Evolutionary conservation across 805 yeast genomes (phyloP).

Genomic region (Ogataea degrootiae): DNA sequence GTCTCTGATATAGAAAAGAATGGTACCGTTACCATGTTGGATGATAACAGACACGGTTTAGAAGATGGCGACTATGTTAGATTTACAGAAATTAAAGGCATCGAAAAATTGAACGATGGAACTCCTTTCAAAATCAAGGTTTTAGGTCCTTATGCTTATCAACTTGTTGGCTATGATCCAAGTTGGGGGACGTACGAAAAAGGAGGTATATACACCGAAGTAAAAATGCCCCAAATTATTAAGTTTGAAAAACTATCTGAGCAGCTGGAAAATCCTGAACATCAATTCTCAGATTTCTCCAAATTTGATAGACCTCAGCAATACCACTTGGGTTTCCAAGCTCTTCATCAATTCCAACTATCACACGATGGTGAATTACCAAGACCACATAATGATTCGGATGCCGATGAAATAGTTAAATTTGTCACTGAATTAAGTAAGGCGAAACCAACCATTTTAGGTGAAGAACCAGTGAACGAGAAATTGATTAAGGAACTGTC

Average conservation of each 20-base stretch:
- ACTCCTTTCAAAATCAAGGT: constrained; percentile 72
- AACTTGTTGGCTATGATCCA: constrained; percentile 50
- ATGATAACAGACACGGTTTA: constrained; percentile 87
- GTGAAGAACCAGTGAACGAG: constrained; percentile 52
- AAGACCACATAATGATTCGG: constrained; percentile 67
- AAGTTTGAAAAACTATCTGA: constrained; percentile 58
- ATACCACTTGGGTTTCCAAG: constrained; percentile 89
- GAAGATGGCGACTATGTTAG: constrained; percentile 90
- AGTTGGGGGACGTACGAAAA: constrained; percentile 59
- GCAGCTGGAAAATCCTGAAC: constrained; percentile 77
- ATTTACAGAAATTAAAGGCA: constrained; percentile 81
- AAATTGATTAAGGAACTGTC: constrained; percentile 67
- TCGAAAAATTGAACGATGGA: constrained; percentile 70
- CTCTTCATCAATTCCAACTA: constrained; percentile 68
- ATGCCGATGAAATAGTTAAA: constrained; percentile 62
- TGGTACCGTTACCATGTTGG: constrained; percentile 92
- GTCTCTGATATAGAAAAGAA: constrained; percentile 82
- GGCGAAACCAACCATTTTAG: constrained; percentile 53
- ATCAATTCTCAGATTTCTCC: constrained; percentile 79
- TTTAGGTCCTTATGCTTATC: constrained; percentile 92
- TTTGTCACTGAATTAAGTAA: constrained; percentile 55
- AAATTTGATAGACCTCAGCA: constrained; percentile 91
- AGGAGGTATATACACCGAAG: constrained; percentile 92
- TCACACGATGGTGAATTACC: constrained; percentile 67
- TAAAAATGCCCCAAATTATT: constrained; percentile 69